Evolutionary conservation across 495 filamentous ascomycete genomes (phyloP).

Genomic region (Margaritispora aquatica): DNA sequence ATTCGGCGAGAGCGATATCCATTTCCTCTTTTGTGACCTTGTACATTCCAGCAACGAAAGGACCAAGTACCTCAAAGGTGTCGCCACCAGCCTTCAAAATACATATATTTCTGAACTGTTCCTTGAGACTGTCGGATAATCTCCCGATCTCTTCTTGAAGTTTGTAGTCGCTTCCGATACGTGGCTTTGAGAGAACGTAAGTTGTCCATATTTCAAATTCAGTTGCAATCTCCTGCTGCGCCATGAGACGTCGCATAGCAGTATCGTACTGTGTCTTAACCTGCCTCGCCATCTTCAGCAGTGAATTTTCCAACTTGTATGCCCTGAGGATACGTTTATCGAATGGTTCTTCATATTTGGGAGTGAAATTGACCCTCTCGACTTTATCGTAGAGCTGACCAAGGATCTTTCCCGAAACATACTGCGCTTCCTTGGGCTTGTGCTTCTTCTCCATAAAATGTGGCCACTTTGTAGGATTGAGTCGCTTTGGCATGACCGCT

Average conservation of each 20-base stretch:
- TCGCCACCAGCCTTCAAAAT: conserved; percentile 55
- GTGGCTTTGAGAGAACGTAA: conserved; percentile 69
- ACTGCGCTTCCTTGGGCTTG: conserved; percentile 43
- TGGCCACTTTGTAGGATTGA: conserved; percentile 61
- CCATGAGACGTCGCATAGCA: conserved; percentile 72
- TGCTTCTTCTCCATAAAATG: conserved; percentile 85
- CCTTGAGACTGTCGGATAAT: conserved; percentile 55
- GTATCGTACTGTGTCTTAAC: conserved; percentile 76
- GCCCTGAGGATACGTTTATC: conserved; percentile 69
- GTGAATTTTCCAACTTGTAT: conserved; percentile 44
- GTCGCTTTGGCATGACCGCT: conserved; percentile 55
- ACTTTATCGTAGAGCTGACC: conserved; percentile 76
- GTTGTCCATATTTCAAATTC: conserved; percentile 90
- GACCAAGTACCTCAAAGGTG: conserved; percentile 51
- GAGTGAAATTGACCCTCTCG: conserved; percentile 54
- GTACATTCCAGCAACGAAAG: conserved; percentile 84
- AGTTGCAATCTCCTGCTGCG: conserved; percentile 75
- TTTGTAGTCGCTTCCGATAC: conserved; percentile 68
- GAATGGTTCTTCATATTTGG: conserved; percentile 63
- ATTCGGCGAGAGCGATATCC: conserved; percentile 43
- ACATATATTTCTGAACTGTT: conserved; percentile 59
- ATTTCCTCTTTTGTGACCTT: conserved; percentile 69
- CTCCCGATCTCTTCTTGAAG: conserved; percentile 73
- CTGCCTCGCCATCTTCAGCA: conserved; percentile 51
- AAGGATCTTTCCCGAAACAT: conserved; percentile 65